Base-by-base conservation (phyloP, 1,284 basidiomycete species). In the Xerocomus cyaneibrunnescens region DNA sequence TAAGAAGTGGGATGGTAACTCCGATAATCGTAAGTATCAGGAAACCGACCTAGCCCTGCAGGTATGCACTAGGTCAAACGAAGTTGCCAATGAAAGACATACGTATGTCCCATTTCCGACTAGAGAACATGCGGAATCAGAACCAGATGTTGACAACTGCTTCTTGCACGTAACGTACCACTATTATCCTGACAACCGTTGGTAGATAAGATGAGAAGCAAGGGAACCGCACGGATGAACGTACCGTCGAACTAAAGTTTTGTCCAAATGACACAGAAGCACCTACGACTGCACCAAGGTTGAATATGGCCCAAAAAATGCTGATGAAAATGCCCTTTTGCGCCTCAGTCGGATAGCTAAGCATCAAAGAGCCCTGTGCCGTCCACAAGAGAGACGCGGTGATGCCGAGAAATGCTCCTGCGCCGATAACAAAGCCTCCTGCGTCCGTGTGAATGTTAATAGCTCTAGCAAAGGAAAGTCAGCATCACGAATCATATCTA, bases 351-450 rank as follows among this genome's bases (percentile, higher is more conserved):
- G 89, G 86, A 67, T 93, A 94, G 1, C 87, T 79, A 62, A 94
- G 74, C 85, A 93, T 93, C 55, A 93, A 73, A 6, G 83, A 84
- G 17, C 91, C 91, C 63, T 94, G 92, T 1, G 88, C 87, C 0
- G 88, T 85, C 91, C 90, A 92, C n/a, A 94, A 74, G 23, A 94
- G 67, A 41, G 87, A 89, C 13, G 93, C 92, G 62, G 89, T 92
- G 46, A 92, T 62, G 40, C 92, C 92, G 16, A 94, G 83, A 52
- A 94, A 73, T 27, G 89, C 89, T 30, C 92, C 92, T 0, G 89
- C 78, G 27, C 77, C 81, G 57, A 94, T 85, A 48, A 89, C 85
- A 60, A 90, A 92, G 23, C 73, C 73, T 41, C 76, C 76, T 10
- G 81, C 78, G 43, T 74, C 65, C 8, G 76, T 71, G 59, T 88